These are phyloP conservation scores for Phialocephala subalpina DNA, from an alignment of 2,329 filamentous ascomycete species.

Conservation along the genomic window DNA sequence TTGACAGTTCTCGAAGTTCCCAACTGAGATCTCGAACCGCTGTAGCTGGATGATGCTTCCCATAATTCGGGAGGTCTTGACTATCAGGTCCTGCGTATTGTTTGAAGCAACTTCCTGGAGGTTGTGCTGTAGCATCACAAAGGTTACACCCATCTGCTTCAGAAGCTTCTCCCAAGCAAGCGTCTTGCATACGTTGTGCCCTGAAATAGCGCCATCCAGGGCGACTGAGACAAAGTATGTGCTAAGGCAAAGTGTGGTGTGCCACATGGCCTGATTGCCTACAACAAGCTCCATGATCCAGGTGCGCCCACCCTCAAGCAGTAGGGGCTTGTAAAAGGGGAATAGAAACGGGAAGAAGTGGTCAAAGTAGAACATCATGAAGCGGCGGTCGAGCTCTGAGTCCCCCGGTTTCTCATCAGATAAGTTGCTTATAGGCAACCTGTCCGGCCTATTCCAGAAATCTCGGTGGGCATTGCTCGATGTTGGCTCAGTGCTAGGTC, in stretches of 20 bases:
- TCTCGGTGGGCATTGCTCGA: conserved; percentile 29
- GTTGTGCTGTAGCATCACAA: conserved; percentile 52
- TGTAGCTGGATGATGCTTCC: conserved; percentile 61
- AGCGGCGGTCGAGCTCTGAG: too few species aligned
- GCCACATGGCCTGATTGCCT: conserved; percentile 62
- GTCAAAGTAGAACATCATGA: conserved; percentile 70
- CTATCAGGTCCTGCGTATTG: conserved; percentile 26
- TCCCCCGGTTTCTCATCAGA: too few species aligned
- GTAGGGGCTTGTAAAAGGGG: conserved; percentile 65
- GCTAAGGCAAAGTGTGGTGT: conserved; percentile 61
- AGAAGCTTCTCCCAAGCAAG: conserved; percentile 50
- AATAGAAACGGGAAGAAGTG: conserved; percentile 69
- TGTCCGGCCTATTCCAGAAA: too few species aligned
- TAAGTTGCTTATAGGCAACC: too few species aligned
- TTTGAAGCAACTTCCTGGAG: conserved; percentile 41
- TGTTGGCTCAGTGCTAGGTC: conserved; percentile 21
- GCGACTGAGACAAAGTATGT: conserved; percentile 60
- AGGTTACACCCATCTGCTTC: conserved; percentile 46
- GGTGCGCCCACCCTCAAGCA: conserved; percentile 63
- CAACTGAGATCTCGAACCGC: conserved; percentile 59
- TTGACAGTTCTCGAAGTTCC: conserved; percentile 57
- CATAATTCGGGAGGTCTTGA: conserved; percentile 49
- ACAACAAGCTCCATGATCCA: conserved; percentile 67
- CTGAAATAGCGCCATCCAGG: conserved; percentile 14
- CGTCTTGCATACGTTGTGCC: conserved; percentile 36